Evolutionary conservation across 2,329 filamentous ascomycete genomes (phyloP), one percentile per base, ranked within the genome.

Genomic region (Aspergillus quadricinctus): DNA sequence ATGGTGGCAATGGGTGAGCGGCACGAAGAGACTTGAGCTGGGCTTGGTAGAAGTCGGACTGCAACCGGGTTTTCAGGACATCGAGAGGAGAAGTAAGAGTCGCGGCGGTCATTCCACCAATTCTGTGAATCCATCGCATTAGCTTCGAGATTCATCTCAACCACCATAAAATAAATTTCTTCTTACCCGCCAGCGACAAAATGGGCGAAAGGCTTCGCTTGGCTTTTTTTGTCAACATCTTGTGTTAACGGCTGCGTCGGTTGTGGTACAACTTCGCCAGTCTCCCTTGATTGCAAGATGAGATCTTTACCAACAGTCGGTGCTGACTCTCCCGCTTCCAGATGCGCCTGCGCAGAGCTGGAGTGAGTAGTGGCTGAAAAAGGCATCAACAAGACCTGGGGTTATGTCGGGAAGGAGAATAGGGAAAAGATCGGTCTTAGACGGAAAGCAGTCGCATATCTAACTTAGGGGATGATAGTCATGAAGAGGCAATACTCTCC

Each of bases 71-170:
- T 74, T 96, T 96, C 51, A 97, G 83, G 31, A 97, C 92, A 70
- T 97, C 93, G 57, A 97, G 88, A 23, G 93, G 93, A 8, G 91
- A 92, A 1, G 93, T 97, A n/a, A 97, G 77, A n/a, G 89, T 87
- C 25, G 93, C 90, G 10, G 93, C 88, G 19, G 90, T 92, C 87
- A 96, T 95, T 64, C 92, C 92, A 65, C 92, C 92, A 52, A 90
- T 77, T 45, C 92, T 96, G 63, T 35, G 61, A 46, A 25, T 58
- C 57, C 52, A 57, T 61, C 57, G 45, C n/a, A 19, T 53, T 45
- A 60, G 48, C 31, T 6, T 48, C 28, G 3, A 19, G 21, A 49
- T 14, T 6, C n/a, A 43, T 19, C 10, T 46, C 19, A 48, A 46
- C 4, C 19, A 5, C 50, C 17, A n/a, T 56, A 7, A 23, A 50